phyloP scores from a whole-genome alignment of 2,329 filamentous ascomycete genomes.

The Diaporthe longicolla region DNA sequence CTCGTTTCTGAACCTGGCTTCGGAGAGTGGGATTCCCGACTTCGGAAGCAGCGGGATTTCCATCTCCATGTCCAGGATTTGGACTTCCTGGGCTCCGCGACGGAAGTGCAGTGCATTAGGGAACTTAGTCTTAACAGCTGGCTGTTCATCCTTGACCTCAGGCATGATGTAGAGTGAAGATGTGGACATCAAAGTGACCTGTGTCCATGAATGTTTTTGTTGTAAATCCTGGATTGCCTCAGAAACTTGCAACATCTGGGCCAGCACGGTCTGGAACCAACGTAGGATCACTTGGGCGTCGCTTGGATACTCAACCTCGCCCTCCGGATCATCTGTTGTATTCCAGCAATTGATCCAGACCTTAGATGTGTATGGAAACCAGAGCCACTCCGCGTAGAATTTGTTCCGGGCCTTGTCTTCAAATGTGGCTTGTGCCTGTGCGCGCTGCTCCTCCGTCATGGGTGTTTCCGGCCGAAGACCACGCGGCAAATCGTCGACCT shows the following conservation, averaged over 20 bases:
- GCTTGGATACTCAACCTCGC: slow-evolving; percentile 55
- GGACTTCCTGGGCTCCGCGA: slow-evolving; percentile 61
- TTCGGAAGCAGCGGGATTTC: slow-evolving; percentile 59
- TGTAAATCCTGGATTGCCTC: slow-evolving; percentile 47
- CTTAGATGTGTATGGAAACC: slow-evolving; percentile 62
- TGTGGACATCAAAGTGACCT: slow-evolving; percentile 52
- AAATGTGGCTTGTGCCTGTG: slow-evolving; percentile 54
- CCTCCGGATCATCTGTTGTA: slow-evolving; percentile 50
- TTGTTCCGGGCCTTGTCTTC: slow-evolving; percentile 54
- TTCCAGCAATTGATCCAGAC: slow-evolving; percentile 64
- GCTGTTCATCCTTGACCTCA: slow-evolving; percentile 41
- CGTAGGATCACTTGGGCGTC: slow-evolving; percentile 48
- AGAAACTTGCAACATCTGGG: slow-evolving; percentile 46
- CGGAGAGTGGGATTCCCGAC: slow-evolving; percentile 44
- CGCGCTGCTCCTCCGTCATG: slow-evolving; percentile 52
- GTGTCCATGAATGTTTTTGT: slow-evolving; percentile 37
- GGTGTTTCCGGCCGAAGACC: slow-evolving; percentile 51
- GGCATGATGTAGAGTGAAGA: slow-evolving; percentile 52
- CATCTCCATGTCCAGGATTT: slow-evolving; percentile 60
- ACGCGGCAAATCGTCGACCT: slow-evolving; percentile 54
- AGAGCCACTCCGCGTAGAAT: slow-evolving; percentile 65
- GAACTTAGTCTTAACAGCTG: slow-evolving; percentile 56
- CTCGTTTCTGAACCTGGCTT: slow-evolving; percentile 43
- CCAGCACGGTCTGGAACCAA: slow-evolving; percentile 45
- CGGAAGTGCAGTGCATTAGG: slow-evolving; percentile 63